Percentiles rank a stretch among this genome's conserved stretches.
phyloP scores from a whole-genome alignment of 2,329 filamentous ascomycete genomes.

The Coniosporium tulheliwenetii region DNA sequence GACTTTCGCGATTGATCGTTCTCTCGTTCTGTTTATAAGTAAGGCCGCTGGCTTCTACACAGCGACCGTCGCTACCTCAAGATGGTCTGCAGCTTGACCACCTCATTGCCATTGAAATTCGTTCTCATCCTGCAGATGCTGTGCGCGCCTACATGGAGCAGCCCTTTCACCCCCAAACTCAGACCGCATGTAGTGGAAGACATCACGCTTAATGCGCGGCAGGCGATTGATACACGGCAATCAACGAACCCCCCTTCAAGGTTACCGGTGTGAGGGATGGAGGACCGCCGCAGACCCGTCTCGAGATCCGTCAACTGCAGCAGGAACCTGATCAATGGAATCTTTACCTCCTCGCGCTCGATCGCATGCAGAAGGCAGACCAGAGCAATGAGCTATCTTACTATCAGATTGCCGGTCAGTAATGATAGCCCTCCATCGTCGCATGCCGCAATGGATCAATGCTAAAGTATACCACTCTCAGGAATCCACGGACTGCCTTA shows the following conservation, averaged over 20 bases:
- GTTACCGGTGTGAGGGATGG: background rate
- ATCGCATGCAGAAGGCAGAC: conserved; percentile 52
- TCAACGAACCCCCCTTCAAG: background rate
- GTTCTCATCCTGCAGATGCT: too few relatives aligned
- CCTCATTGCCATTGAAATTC: too few relatives aligned
- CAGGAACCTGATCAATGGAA: conserved; percentile 53
- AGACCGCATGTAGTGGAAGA: background rate
- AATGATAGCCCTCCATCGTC: too few relatives aligned
- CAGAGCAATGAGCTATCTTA: conserved; percentile 54
- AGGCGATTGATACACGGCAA: background rate
- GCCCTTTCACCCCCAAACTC: background rate
- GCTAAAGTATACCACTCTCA: conserved; percentile 15
- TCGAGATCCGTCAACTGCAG: conserved; percentile 52
- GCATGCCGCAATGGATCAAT: too few relatives aligned
- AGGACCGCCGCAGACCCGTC: conserved; percentile 26
- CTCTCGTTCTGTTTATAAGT: too few relatives aligned
- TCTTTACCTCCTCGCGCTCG: conserved; percentile 60
- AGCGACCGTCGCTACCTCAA: too few relatives aligned
- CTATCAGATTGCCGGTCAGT: conserved; percentile 61
- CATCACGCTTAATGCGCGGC: background rate
- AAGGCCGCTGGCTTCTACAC: too few relatives aligned
- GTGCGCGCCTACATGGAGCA: background rate
- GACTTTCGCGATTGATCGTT: too few relatives aligned
- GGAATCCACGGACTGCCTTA: conserved; percentile 69
- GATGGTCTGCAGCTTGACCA: too few relatives aligned